These are phyloP conservation scores for Wickerhamiella vanderwaltii DNA, from an alignment of 805 yeast genomes.

Conservation along the genomic window DNA sequence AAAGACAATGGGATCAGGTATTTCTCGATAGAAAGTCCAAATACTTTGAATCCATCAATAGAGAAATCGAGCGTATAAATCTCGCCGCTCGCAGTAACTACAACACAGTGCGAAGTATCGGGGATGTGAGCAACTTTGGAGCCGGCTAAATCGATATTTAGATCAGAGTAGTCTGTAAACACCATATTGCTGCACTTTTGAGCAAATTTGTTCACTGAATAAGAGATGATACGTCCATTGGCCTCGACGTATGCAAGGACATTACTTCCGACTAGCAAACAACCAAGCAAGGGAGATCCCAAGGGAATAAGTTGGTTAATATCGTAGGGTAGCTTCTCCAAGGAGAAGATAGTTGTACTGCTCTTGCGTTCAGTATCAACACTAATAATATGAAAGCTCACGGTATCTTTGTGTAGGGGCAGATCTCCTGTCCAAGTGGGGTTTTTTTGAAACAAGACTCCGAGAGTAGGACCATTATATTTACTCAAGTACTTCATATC, in stretches of 20 bases:
- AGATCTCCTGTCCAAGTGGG: slow-evolving; percentile 71
- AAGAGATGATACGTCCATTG: slow-evolving; percentile 53
- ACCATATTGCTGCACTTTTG: slow-evolving; percentile 28
- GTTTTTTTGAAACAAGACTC: slow-evolving; percentile 47
- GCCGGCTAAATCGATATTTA: slow-evolving; percentile 46
- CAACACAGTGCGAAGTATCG: slow-evolving; percentile 29
- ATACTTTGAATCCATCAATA: slow-evolving; percentile 31
- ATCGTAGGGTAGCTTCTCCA: slow-evolving; percentile 63
- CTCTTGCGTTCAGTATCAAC: slow-evolving; percentile 45
- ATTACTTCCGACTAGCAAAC: slow-evolving; percentile 59
- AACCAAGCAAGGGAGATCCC: slow-evolving; percentile 50
- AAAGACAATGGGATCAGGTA: background rate
- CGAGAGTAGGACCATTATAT: slow-evolving; percentile 74
- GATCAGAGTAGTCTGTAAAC: slow-evolving; percentile 28
- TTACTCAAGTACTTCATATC: slow-evolving; percentile 62
- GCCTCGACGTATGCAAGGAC: slow-evolving; percentile 69
- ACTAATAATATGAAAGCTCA: slow-evolving; percentile 50
- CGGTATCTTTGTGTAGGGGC: slow-evolving; percentile 48
- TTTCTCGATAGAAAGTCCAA: slow-evolving; percentile 40
- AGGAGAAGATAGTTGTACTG: slow-evolving; percentile 56
- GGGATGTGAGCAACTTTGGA: slow-evolving; percentile 30
- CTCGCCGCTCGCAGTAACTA: slow-evolving; percentile 35
- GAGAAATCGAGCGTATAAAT: slow-evolving; percentile 30
- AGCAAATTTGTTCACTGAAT: slow-evolving; percentile 49
- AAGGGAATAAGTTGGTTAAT: slow-evolving; percentile 52